A percentile compares a stretch with the other conserved stretches of the same genome.
Evolutionary conservation across 106 monocot genomes (phyloP).

Genomic region (Gastrodia elata): DNA sequence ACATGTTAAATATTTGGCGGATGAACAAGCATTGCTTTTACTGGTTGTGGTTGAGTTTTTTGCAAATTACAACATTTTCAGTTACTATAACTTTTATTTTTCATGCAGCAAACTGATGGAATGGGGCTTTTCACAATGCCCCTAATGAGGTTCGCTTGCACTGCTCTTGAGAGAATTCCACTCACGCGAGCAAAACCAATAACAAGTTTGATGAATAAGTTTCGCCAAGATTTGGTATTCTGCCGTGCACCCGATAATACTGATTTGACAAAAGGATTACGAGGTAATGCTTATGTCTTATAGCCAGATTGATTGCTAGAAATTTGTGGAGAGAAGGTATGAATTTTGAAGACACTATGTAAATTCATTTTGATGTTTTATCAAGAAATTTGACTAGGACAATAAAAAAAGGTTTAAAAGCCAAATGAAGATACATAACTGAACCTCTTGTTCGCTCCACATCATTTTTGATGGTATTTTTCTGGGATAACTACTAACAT

Average conservation of each 20-base stretch:
- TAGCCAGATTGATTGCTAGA: not conserved
- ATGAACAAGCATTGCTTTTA: not conserved
- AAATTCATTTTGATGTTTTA: not conserved
- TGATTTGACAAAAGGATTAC: conserved; percentile 55
- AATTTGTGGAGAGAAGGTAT: not conserved
- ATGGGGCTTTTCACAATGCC: conserved; percentile 99
- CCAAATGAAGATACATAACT: not conserved
- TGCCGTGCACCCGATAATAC: conserved; percentile 74
- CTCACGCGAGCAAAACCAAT: conserved; percentile 71
- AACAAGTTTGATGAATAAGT: conserved; percentile 67
- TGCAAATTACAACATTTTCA: not conserved
- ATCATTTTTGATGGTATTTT: not conserved
- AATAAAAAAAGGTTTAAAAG: not conserved
- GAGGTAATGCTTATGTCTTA: conserved; percentile 23
- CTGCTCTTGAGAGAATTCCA: conserved; percentile 88
- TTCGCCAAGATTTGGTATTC: conserved; percentile 94
- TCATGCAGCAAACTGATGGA: conserved; percentile 87
- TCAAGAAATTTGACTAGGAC: not conserved
- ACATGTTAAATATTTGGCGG: not conserved
- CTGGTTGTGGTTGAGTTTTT: not conserved
- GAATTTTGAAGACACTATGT: not conserved
- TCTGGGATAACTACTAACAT: too few relatives aligned
- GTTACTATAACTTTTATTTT: conserved; percentile 8
- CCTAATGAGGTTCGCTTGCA: conserved; percentile 90
- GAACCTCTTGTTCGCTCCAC: not conserved